Evolutionary conservation across 2,329 filamentous ascomycete genomes (phyloP).

Genomic region (Truncatella angustata): DNA sequence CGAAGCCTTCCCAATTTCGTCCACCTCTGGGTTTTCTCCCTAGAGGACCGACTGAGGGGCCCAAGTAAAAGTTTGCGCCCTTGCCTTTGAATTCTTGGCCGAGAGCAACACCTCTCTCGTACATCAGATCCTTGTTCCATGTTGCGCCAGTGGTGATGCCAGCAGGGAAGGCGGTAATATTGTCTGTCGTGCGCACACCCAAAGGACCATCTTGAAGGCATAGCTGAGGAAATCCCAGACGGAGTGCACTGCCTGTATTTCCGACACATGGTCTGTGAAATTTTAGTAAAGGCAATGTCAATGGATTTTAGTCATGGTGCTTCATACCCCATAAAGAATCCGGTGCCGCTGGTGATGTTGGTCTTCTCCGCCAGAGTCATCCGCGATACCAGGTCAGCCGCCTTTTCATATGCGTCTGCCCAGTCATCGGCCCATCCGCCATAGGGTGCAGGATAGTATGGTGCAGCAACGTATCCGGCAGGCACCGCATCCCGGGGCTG

Average conservation of each 20-base stretch:
- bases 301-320: background rate
- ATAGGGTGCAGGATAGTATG: slow-evolving; percentile 72
- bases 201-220: slow-evolving; percentile 71
- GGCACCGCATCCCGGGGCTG: slow-evolving; percentile 26
- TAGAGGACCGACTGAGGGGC: slow-evolving; percentile 68
- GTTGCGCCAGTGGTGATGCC: slow-evolving; percentile 77
- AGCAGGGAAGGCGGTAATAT: slow-evolving; percentile 74
- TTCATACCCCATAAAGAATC: slow-evolving; percentile 64
- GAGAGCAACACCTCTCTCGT: slow-evolving; percentile 64
- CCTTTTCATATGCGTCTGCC: slow-evolving; percentile 69
- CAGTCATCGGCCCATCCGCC: slow-evolving; percentile 71
- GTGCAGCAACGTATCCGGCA: slow-evolving; percentile 42
- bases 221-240: slow-evolving; percentile 70
- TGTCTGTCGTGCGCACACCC: slow-evolving; percentile 70
- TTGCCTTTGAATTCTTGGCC: slow-evolving; percentile 73
- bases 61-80: slow-evolving; percentile 69
- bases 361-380: slow-evolving; percentile 83
- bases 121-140: slow-evolving; percentile 71
- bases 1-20: slow-evolving; percentile 75
- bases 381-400: slow-evolving; percentile 63
- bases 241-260: slow-evolving; percentile 69
- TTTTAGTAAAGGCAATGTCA: background rate
- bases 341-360: slow-evolving; percentile 71
- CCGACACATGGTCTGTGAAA: slow-evolving; percentile 62
- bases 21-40: slow-evolving; percentile 72